Base-by-base conservation (phyloP, 768 basidiomycete genomes). In the Cystofilobasidium ferigula region DNA sequence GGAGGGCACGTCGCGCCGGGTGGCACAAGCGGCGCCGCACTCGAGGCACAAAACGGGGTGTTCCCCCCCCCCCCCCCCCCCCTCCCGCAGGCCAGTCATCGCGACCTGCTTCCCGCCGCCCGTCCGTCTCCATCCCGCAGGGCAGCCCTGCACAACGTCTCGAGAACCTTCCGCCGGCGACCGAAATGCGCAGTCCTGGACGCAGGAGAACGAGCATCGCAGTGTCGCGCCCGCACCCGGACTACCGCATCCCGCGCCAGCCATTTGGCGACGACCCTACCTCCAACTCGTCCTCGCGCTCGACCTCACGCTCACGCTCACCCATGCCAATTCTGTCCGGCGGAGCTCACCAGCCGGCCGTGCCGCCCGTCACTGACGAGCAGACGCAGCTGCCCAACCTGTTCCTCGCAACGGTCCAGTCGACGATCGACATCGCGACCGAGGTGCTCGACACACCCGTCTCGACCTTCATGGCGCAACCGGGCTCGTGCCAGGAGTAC, bases 281-380 rank as follows among this genome's bases (percentile, higher is more conserved):
- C 22, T 75, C 73, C 26, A 70, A 61, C 53, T 64, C 70, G 1
- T 73, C 86, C 73, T 98, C 94, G 26, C 87, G 94, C 38, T 95
- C 92, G 12, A 91, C 88, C 24, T 97, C 94, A 62, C 86, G 93
- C 54, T 98, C 94, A 7, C 84, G 92, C 47, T 97, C 95, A n/a
- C n/a, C n/a, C n/a, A n/a, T n/a, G 0, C 93, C 92, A 1, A 81
- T 95, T 61, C 91, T n/a, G 28, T 22, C 20, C 91, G 13, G 83
- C 85, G 43, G 63, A 75, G 80, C 16, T 76, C 80, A 67, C 84
- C 85, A 76, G 85, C 85, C 63, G 13, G 2, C 43, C 20, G 35
- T 20, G 34, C 60, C 14, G 36, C 64, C 30, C 48, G 26, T 51
- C 2, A 30, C 35, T 13, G 65, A 57, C 51, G 65, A 60, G n/a